Percentiles rank a stretch among this genome's conserved stretches.
These are phyloP conservation scores for Akanthomyces uredinophilus DNA, from an alignment of 2,329 filamentous ascomycete genomes.

Conservation along the genomic window DNA sequence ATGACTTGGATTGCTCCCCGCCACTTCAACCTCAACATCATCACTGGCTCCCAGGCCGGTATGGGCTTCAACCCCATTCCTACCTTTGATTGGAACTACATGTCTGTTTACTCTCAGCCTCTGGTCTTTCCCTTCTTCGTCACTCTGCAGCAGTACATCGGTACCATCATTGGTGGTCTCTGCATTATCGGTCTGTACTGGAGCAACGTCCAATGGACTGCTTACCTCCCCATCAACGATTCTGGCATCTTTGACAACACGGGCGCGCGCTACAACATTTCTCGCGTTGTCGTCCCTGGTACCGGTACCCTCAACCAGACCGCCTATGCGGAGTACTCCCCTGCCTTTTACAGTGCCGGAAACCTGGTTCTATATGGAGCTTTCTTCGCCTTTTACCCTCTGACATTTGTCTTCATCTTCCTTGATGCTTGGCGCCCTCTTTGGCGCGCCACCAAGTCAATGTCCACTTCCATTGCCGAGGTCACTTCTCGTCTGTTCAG, in stretches of 20 bases:
- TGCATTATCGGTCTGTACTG: constrained; percentile 10
- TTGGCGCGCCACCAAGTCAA: constrained; percentile 10
- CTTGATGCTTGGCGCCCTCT: constrained; percentile 27
- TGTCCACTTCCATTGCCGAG: neutral
- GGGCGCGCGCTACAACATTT: constrained; percentile 35
- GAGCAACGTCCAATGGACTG: constrained; percentile 38
- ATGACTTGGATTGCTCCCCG: constrained; percentile 42
- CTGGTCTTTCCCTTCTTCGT: constrained; percentile 13
- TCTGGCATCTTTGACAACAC: constrained; percentile 41
- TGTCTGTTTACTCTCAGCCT: constrained; percentile 5
- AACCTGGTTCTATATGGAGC: constrained; percentile 28
- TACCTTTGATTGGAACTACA: constrained; percentile 20
- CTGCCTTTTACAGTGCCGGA: constrained; percentile 29
- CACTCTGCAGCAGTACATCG: constrained; percentile 9
- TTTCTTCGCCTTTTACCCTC: constrained; percentile 30
- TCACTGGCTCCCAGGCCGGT: constrained; percentile 7
- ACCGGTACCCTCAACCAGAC: constrained; percentile 20
- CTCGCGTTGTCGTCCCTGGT: constrained; percentile 35
- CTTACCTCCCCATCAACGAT: constrained; percentile 45
- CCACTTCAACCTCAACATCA: constrained; percentile 33
- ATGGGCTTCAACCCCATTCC: constrained; percentile 13
- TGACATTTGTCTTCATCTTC: constrained; percentile 31
- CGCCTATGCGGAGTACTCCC: constrained; percentile 31
- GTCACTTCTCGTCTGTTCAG: neutral
- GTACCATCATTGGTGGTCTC: constrained; percentile 5